Conservation (phyloP, 352 stramenopile species). For the Phytopythium mirpurense region DNA sequence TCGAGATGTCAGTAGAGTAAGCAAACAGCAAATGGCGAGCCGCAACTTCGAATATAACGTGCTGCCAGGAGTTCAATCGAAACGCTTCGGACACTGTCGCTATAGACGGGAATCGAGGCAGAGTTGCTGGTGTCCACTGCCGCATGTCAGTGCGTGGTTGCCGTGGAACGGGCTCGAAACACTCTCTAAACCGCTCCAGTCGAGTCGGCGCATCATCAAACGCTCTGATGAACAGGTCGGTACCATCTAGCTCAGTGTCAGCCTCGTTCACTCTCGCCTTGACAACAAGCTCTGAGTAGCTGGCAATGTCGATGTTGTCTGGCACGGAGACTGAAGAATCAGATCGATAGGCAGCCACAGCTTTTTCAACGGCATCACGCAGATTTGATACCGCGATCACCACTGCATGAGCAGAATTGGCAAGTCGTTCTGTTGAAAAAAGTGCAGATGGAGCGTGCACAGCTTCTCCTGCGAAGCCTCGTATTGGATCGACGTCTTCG, state of each 20-base stretch:
- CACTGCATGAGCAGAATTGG: no score
- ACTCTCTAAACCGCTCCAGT: slow-evolving; percentile 11
- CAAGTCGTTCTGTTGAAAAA: no score
- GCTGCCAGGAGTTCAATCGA: slow-evolving; percentile 23
- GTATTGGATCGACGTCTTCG: no score
- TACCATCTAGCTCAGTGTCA: not conserved
- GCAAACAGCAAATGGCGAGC: slow-evolving; percentile 17
- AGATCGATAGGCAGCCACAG: no score
- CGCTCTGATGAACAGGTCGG: slow-evolving; percentile 8
- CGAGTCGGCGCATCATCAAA: slow-evolving; percentile 5
- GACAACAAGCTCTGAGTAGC: not conserved
- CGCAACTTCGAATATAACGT: slow-evolving; percentile 16
- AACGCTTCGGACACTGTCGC: slow-evolving; percentile 8
- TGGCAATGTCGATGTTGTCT: no score
- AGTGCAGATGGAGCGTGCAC: no score
- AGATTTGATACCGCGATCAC: no score
- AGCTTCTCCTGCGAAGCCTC: no score
- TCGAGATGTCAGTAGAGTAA: slow-evolving; percentile 10
- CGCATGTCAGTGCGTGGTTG: not conserved
- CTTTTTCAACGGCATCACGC: no score
- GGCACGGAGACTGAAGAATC: no score
- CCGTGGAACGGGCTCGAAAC: slow-evolving; percentile 8
- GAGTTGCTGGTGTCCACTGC: not conserved
- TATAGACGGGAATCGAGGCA: slow-evolving; percentile 15
- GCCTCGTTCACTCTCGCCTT: not conserved